These are phyloP conservation scores for Colletotrichum sp. DNA, from an alignment of 2,329 filamentous ascomycete species.

Conservation along the genomic window DNA sequence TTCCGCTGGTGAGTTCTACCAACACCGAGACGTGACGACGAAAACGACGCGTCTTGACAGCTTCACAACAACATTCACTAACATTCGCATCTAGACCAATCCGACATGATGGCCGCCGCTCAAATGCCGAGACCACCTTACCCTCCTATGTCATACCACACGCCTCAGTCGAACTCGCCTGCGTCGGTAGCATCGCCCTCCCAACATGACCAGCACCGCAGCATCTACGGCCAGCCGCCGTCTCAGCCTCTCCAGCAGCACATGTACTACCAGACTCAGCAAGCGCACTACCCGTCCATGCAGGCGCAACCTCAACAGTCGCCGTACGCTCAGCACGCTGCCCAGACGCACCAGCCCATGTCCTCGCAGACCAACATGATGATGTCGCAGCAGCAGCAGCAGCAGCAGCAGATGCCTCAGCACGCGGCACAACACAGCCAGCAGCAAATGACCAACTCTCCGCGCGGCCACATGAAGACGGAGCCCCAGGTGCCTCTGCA, in stretches of 20 bases:
- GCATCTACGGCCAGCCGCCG: conserved; percentile 81
- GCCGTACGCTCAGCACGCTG: conserved; percentile 63
- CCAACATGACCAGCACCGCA: conserved; percentile 86
- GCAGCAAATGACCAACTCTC: conserved; percentile 64
- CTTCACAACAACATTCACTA: conserved; percentile 20
- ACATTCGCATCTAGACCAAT: conserved; percentile 49
- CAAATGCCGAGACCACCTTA: conserved; percentile 79
- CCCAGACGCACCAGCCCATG: conserved; percentile 62
- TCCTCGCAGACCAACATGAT: conserved; percentile 70
- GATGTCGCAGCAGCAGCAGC: conserved; percentile 58
- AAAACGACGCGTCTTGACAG: neutral
- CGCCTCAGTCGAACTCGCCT: conserved; percentile 92
- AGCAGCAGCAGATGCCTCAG: conserved; percentile 37
- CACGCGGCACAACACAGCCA: conserved; percentile 58
- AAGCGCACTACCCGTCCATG: conserved; percentile 70
- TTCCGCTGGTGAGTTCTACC: conserved; percentile 73
- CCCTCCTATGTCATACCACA: conserved; percentile 89
- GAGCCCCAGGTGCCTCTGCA: conserved; percentile 66
- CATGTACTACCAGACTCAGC: conserved; percentile 75
- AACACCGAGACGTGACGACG: conserved; percentile 2
- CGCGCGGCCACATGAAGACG: conserved; percentile 62
- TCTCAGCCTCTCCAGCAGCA: conserved; percentile 80
- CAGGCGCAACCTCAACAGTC: conserved; percentile 64
- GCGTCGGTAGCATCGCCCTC: conserved; percentile 91
- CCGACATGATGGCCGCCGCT: conserved; percentile 71